Percentiles rank a stretch among this genome's conserved stretches.
These are phyloP conservation scores for Claviceps digitariae DNA, from an alignment of 2,329 filamentous ascomycete genomes.

Conservation along the genomic window DNA sequence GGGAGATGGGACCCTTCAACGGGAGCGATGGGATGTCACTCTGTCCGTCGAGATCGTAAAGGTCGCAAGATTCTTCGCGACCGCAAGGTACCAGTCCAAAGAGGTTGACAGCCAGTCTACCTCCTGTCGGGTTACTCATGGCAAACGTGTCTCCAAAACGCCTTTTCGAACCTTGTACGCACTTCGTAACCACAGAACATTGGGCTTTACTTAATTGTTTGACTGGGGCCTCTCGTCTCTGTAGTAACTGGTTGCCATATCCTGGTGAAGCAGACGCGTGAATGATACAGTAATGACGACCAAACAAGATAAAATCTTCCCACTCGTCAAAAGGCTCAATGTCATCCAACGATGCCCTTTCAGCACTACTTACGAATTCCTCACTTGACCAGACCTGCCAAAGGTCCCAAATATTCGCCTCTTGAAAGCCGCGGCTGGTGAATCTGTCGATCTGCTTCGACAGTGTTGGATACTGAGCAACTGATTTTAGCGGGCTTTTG, in stretches of 20 bases:
- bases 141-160: slow-evolving; percentile 47
- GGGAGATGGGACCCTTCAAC: slow-evolving; percentile 17
- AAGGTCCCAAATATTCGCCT: slow-evolving; percentile 50
- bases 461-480: slow-evolving; percentile 54
- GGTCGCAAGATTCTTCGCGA: slow-evolving; percentile 35
- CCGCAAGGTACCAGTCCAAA: slow-evolving; percentile 32
- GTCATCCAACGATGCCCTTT: slow-evolving; percentile 49
- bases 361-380: slow-evolving; percentile 44
- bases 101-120: slow-evolving; percentile 29
- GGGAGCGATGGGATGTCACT: slow-evolving; percentile 14
- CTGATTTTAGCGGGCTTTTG: slow-evolving; percentile 62
- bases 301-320: slow-evolving; percentile 85
- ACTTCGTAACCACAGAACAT: slow-evolving; percentile 7
- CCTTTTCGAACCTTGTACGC: slow-evolving; percentile 23
- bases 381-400: slow-evolving; percentile 74
- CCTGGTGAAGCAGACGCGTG: slow-evolving; percentile 29
- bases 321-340: slow-evolving; percentile 88
- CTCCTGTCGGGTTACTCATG: slow-evolving; percentile 22
- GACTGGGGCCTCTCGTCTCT: too few relatives aligned
- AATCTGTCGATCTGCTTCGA: slow-evolving; percentile 59
- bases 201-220: not conserved
- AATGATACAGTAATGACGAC: slow-evolving; percentile 71
- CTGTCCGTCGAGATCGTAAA: slow-evolving; percentile 24
- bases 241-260: not conserved
- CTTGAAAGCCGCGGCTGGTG: slow-evolving; percentile 49